phyloP scores from a whole-genome alignment of 2,329 filamentous ascomycete genomes.

The Paecilomyces sp. region DNA sequence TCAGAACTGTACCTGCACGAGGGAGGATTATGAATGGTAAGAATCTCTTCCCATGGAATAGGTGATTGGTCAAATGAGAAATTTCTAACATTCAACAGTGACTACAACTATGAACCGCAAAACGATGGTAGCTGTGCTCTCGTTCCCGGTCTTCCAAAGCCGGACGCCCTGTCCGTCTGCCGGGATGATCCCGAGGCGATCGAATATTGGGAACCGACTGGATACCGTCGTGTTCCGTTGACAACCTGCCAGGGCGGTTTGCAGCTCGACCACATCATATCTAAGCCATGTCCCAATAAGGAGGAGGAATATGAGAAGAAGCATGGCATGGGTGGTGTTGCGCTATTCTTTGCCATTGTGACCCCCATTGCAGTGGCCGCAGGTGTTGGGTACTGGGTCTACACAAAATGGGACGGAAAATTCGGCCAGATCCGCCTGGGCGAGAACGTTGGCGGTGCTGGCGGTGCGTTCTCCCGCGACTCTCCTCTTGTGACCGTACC shows the following conservation, averaged over 20 bases:
- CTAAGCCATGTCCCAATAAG: constrained; percentile 65
- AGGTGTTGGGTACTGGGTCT: constrained; percentile 76
- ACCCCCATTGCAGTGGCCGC: constrained; percentile 66
- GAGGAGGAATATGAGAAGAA: constrained; percentile 75
- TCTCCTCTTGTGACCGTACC: constrained; percentile 75
- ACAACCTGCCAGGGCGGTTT: constrained; percentile 75
- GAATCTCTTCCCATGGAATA: constrained; percentile 19
- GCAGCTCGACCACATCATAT: constrained; percentile 62
- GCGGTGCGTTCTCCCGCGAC: constrained; percentile 57
- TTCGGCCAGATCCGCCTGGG: constrained; percentile 90
- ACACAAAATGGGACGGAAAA: constrained; percentile 75
- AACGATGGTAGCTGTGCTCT: constrained; percentile 69
- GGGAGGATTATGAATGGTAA: constrained; percentile 89
- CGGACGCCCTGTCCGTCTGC: constrained; percentile 54
- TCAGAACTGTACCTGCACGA: constrained; percentile 73
- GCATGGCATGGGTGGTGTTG: constrained; percentile 62
- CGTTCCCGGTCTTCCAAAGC: constrained; percentile 64
- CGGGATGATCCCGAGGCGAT: constrained; percentile 57
- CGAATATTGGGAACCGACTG: constrained; percentile 78
- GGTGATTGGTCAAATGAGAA: not conserved
- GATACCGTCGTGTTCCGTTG: constrained; percentile 82
- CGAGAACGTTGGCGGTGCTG: constrained; percentile 42
- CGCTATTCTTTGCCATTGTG: constrained; percentile 77
- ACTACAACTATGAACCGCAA: constrained; percentile 86
- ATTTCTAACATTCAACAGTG: constrained; percentile 43